Conservation (phyloP, 495 filamentous ascomycete species). For the Aspergillus diversus region DNA sequence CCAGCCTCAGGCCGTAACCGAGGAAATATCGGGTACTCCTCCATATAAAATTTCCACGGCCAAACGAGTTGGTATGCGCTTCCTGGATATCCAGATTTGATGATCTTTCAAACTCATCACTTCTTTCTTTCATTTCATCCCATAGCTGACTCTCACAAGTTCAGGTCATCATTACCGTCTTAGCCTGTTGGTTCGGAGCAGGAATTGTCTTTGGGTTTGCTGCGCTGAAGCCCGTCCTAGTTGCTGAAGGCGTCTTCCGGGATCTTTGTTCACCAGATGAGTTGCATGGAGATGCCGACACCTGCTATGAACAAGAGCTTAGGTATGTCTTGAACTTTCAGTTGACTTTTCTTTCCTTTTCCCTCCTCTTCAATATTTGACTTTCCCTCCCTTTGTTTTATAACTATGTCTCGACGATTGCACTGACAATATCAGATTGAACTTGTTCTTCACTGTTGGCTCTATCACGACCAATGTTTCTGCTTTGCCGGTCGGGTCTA, state of each 20-base stretch:
- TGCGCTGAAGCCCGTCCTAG: conserved; percentile 70
- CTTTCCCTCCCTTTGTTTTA: neutral
- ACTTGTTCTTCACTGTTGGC: conserved; percentile 71
- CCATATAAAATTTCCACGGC: conserved; percentile 57
- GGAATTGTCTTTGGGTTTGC: conserved; percentile 77
- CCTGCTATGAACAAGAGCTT: conserved; percentile 70
- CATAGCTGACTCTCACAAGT: conserved; percentile 35
- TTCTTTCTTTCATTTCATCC: neutral
- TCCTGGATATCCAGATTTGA: neutral
- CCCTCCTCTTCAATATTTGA: neutral
- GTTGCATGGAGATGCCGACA: conserved; percentile 44
- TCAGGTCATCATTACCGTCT: conserved; percentile 60
- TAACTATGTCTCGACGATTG: neutral
- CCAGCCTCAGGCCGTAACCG: conserved; percentile 25
- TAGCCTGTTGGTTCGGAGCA: conserved; percentile 67
- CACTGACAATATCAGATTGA: conserved; percentile 46
- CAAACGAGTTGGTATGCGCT: conserved; percentile 50
- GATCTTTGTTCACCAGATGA: conserved; percentile 56
- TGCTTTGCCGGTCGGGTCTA: conserved; percentile 65
- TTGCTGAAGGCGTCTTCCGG: conserved; percentile 67
- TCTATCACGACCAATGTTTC: conserved; percentile 70
- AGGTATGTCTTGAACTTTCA: conserved; percentile 36
- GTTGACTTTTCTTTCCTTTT: neutral
- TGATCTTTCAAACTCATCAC: neutral
- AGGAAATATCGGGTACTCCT: conserved; percentile 33